A percentile compares a stretch with the other conserved stretches of the same genome.
Conservation (phyloP, 2,329 filamentous ascomycete genomes). For the Ophiostoma piceae region DNA sequence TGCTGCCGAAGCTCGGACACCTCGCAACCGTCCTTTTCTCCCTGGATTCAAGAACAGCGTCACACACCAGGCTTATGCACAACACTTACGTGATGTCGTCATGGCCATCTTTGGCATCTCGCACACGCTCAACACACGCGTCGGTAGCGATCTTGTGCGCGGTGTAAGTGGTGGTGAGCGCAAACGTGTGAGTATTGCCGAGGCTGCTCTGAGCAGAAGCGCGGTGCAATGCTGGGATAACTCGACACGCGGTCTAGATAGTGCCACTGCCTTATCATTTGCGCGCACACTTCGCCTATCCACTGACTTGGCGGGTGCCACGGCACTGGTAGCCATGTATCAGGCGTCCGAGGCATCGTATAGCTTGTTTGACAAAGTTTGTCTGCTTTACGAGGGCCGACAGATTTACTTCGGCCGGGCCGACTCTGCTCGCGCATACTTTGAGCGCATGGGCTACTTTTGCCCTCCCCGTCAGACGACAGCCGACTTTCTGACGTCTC, state of each 20-base stretch:
- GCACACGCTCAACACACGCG: slow-evolving; percentile 66
- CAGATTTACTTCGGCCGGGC: slow-evolving; percentile 62
- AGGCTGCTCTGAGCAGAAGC: slow-evolving; percentile 57
- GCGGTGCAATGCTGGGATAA: slow-evolving; percentile 70
- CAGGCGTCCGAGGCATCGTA: slow-evolving; percentile 63
- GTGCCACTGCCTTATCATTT: slow-evolving; percentile 61
- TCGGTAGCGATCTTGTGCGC: slow-evolving; percentile 62
- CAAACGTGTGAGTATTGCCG: slow-evolving; percentile 71
- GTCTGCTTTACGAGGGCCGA: slow-evolving; percentile 65
- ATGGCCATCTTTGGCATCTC: slow-evolving; percentile 72
- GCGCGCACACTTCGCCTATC: slow-evolving; percentile 59
- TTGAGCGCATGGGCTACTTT: slow-evolving; percentile 61
- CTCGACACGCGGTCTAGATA: slow-evolving; percentile 60
- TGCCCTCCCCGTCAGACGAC: slow-evolving; percentile 59
- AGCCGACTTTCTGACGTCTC: slow-evolving; percentile 69
- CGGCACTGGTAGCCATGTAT: slow-evolving; percentile 59
- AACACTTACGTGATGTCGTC: slow-evolving; percentile 63
- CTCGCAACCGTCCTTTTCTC: slow-evolving; percentile 49
- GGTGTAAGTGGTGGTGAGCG: slow-evolving; percentile 59
- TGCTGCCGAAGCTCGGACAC: slow-evolving; percentile 64
- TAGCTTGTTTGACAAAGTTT: slow-evolving; percentile 62
- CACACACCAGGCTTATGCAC: slow-evolving; percentile 34
- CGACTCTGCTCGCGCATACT: slow-evolving; percentile 58
- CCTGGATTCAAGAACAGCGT: slow-evolving; percentile 35
- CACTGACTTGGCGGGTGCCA: slow-evolving; percentile 58